Evolutionary conservation across 1,284 basidiomycete genomes (phyloP).

Genomic region (Xerocomus nothofagi): DNA sequence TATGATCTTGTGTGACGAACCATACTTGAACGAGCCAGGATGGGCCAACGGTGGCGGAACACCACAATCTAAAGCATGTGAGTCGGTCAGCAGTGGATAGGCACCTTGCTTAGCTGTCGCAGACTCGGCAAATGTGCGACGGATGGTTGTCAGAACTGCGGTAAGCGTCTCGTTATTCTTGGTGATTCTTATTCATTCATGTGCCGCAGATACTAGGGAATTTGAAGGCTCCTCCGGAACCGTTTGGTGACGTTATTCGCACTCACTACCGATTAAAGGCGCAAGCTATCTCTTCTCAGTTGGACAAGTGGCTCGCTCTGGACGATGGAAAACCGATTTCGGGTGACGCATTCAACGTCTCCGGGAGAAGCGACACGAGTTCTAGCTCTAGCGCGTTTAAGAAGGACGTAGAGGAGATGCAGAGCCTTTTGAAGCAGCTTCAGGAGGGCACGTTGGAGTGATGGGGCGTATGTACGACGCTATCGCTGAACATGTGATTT

Average conservation of each 20-base stretch:
- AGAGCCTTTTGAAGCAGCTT: constrained; percentile 52
- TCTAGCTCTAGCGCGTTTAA: constrained; percentile 56
- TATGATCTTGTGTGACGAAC: constrained; percentile 89
- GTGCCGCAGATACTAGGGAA: constrained; percentile 76
- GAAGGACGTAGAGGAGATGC: constrained; percentile 70
- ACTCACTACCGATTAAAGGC: constrained; percentile 91
- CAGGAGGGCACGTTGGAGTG: constrained; percentile 29
- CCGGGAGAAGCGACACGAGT: constrained; percentile 37
- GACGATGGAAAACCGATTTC: constrained; percentile 66
- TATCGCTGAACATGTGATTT: constrained; percentile 23
- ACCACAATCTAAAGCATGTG: constrained; percentile 71
- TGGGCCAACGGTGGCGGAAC: constrained; percentile 76
- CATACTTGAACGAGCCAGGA: constrained; percentile 87
- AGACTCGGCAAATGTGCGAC: constrained; percentile 85
- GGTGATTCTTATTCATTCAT: constrained; percentile 10
- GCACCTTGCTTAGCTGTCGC: constrained; percentile 8
- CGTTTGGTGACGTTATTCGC: constrained; percentile 79
- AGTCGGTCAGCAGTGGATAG: constrained; percentile 28
- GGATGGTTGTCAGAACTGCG: constrained; percentile 86
- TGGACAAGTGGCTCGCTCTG: constrained; percentile 75
- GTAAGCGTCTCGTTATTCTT: constrained; percentile 43
- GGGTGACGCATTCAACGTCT: constrained; percentile 51
- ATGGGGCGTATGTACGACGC: too few relatives aligned
- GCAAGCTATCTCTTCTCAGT: constrained; percentile 61
- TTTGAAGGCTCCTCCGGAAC: constrained; percentile 76